Base-by-base conservation (phyloP, 495 filamentous ascomycete genomes). In the Penicillium coffeae region DNA sequence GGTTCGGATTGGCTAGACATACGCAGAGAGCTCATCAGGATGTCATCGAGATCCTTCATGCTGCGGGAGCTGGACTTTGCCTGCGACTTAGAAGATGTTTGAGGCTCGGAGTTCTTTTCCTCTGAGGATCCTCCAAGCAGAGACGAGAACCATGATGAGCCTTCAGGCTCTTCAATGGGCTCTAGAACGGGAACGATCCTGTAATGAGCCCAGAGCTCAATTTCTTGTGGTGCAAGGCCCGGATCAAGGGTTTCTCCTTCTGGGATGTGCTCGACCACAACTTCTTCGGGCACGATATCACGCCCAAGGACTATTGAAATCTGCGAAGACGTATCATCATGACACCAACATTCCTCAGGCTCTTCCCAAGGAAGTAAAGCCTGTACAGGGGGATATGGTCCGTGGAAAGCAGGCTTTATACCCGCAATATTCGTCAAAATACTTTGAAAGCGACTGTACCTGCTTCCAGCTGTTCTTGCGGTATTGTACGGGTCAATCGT, bases 331-430 rank as follows among this genome's bases (percentile, higher is more conserved):
- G 71, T 72, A 16, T 63, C 37, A 20, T 59, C 59, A 27, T 56
- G 66, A 50, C 75, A 79, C 73, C 72, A 78, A 49, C 72, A 70
- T 22, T 78, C 75, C n/a, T 69, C 71, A 5, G 62, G 47, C 19
- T 76, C 75, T 10, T 69, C 51, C 75, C 75, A 77, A 1, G 64
- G 45, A 3, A 45, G 39, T 13, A 76, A 55, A 14, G 72, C 74
- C 18, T 63, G 48, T 2, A 59, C 35, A 1, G 70, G 64, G 1
- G 55, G 53, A 13, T 15, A 2, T 5, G 45, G 22, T 20, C n/a
- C 10, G 8, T 18, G 19, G 10, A 42, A 8, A 7, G n/a, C 34
- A 2, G 38, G 42, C 1, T 36, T 21, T 18, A 30, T 37, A 13
- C 36, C 22, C 32, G 21, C 9, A 15, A 36, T 14, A 19, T 19